These are phyloP conservation scores for Amylocystis lapponica DNA, from an alignment of 768 basidiomycete species.

Conservation along the genomic window DNA sequence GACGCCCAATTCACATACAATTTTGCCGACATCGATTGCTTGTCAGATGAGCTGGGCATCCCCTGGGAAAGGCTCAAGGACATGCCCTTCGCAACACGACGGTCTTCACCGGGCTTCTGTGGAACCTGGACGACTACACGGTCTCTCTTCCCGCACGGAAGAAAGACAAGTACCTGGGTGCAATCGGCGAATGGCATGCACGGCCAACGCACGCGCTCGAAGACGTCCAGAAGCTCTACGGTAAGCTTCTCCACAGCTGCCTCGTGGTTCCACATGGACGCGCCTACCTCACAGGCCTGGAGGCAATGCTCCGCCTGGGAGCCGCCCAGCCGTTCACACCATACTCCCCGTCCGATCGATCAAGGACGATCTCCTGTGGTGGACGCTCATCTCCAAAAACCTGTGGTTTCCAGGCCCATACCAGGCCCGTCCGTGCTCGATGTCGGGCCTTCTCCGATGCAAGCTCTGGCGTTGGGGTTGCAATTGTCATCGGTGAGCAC, in stretches of 20 bases:
- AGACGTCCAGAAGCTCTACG: slow-evolving; percentile 31
- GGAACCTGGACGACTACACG: slow-evolving; percentile 21
- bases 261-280: no score
- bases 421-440: slow-evolving; percentile 25
- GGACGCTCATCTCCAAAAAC: slow-evolving; percentile 15
- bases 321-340: slow-evolving; percentile 27
- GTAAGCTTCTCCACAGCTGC: no score
- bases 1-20: slow-evolving; percentile 17
- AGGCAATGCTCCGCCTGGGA: slow-evolving; percentile 26
- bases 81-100: slow-evolving; percentile 12
- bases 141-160: slow-evolving; percentile 23
- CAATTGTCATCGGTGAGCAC: slow-evolving; percentile 8
- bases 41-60: slow-evolving; percentile 27
- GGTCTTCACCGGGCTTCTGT: slow-evolving; percentile 27
- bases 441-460: slow-evolving; percentile 32
- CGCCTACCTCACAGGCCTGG: no score
- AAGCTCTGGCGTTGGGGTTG: no score
- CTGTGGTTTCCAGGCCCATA: slow-evolving; percentile 17
- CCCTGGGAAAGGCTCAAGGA: slow-evolving; percentile 29
- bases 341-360: slow-evolving; percentile 12
- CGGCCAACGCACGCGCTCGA: slow-evolving; percentile 22
- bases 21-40: slow-evolving; percentile 29
- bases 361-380: slow-evolving; percentile 30
- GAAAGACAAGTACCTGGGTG: slow-evolving; percentile 22
- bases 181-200: slow-evolving; percentile 23